A percentile compares a stretch with the other conserved stretches of the same genome.
Conservation (phyloP, 2,329 filamentous ascomycete genomes). For the Sarocladium oryzae region DNA sequence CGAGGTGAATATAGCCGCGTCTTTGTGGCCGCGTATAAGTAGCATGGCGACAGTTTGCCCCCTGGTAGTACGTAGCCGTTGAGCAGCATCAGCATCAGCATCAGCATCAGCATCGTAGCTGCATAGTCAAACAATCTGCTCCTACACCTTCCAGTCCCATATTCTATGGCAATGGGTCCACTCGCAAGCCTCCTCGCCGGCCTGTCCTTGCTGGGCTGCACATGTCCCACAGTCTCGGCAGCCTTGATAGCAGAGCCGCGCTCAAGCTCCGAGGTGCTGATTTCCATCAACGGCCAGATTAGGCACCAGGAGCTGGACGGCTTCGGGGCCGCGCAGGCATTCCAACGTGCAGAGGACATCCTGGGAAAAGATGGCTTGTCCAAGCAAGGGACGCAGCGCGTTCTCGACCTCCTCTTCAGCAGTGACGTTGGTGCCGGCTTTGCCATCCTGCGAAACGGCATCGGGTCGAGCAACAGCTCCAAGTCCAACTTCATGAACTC, state of each 20-base stretch:
- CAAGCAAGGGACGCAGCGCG: neutral
- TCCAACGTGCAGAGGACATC: neutral
- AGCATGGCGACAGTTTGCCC: too few relatives aligned
- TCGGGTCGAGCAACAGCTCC: neutral
- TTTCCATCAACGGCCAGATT: neutral
- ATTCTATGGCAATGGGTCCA: neutral
- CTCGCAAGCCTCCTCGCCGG: neutral
- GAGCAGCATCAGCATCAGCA: too few relatives aligned
- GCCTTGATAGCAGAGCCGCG: neutral
- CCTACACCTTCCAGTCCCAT: neutral
- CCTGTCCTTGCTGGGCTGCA: neutral
- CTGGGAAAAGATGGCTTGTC: neutral
- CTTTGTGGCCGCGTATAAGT: too few relatives aligned
- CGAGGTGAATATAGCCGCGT: too few relatives aligned
- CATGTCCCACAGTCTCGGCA: neutral
- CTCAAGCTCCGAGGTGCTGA: neutral
- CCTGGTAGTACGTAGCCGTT: too few relatives aligned
- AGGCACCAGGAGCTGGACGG: neutral
- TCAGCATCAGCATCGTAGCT: too few relatives aligned
- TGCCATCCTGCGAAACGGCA: neutral
- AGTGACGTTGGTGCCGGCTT: neutral
- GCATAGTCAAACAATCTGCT: too few relatives aligned
- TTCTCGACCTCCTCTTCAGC: neutral
- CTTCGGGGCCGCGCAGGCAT: neutral
- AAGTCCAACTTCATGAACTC: neutral